A percentile compares a stretch with the other conserved stretches of the same genome.
Conservation (phyloP, 2,329 filamentous ascomycete genomes). For the Leptographium radiaticola region DNA sequence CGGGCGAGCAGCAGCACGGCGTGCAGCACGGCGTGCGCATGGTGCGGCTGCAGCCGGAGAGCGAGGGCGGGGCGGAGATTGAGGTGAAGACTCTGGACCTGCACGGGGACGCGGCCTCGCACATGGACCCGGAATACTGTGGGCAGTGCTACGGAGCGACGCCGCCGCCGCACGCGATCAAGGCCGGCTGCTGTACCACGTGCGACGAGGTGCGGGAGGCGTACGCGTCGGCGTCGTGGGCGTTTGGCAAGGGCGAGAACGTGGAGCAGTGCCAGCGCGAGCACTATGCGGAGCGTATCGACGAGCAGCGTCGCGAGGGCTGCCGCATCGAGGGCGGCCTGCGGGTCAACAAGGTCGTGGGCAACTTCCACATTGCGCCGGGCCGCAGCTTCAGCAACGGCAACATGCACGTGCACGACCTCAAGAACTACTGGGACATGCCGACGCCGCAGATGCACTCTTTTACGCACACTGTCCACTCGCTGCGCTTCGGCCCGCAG, state of each 20-base stretch:
- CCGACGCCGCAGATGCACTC: slow-evolving; percentile 60
- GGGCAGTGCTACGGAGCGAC: slow-evolving; percentile 83
- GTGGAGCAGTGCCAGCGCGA: slow-evolving; percentile 94
- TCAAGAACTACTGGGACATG: slow-evolving; percentile 85
- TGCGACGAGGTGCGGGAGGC: slow-evolving; percentile 95
- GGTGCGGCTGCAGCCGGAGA: slow-evolving; percentile 60
- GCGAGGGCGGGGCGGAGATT: slow-evolving; percentile 65
- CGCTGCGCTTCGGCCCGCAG: slow-evolving; percentile 84
- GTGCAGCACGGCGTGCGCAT: slow-evolving; percentile 89
- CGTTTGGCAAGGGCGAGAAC: slow-evolving; percentile 80
- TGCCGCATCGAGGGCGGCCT: slow-evolving; percentile 88
- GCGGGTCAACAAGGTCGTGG: slow-evolving; percentile 95
- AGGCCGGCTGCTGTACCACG: slow-evolving; percentile 89
- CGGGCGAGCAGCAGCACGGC: slow-evolving; percentile 89
- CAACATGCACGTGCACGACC: slow-evolving; percentile 94
- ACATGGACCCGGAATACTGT: slow-evolving; percentile 87
- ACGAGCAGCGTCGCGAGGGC: slow-evolving; percentile 78
- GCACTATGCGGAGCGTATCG: slow-evolving; percentile 81
- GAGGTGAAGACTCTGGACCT: slow-evolving; percentile 56
- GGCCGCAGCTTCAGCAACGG: slow-evolving; percentile 92
- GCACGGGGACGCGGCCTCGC: slow-evolving; percentile 55
- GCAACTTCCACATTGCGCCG: slow-evolving; percentile 96
- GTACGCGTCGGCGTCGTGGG: slow-evolving; percentile 81
- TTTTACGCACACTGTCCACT: slow-evolving; percentile 80
- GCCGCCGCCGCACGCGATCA: slow-evolving; percentile 55